phyloP scores from a whole-genome alignment of 768 basidiomycete species.

The Podaxis rugospora region DNA sequence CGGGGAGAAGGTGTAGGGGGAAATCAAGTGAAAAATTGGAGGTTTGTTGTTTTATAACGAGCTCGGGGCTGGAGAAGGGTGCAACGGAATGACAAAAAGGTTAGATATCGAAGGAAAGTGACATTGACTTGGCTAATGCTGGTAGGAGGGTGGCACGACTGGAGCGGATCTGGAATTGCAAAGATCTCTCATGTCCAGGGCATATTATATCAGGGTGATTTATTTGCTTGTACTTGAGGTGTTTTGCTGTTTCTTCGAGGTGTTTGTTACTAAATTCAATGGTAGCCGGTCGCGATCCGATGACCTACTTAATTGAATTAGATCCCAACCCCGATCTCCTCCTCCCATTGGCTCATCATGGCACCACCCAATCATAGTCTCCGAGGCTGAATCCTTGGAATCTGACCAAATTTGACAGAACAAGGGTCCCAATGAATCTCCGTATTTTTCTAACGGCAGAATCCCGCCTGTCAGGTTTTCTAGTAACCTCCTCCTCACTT shows the following conservation, averaged over 20 bases:
- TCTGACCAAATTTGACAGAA: constrained; percentile 2
- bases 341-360: neutral
- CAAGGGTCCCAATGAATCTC: neutral
- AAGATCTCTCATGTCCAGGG: constrained; percentile 32
- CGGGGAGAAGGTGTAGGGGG: constrained; percentile 16
- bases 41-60: constrained; percentile 33
- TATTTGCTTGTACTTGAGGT: constrained; percentile 16
- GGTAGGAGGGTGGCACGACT: constrained; percentile 28
- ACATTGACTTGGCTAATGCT: constrained; percentile 29
- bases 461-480: neutral
- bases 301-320: neutral
- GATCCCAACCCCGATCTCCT: neutral
- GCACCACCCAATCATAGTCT: neutral
- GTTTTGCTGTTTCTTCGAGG: constrained; percentile 28
- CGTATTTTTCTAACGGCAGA: neutral
- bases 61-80: constrained; percentile 25
- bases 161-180: constrained; percentile 35
- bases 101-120: constrained; percentile 26
- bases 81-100: constrained; percentile 24
- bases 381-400: constrained; percentile 5
- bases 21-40: constrained; percentile 19
- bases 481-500: neutral
- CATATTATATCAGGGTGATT: constrained; percentile 15
- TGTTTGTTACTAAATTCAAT: constrained; percentile 19
- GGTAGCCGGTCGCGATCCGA: constrained; percentile 24